phyloP scores from a whole-genome alignment of 23 red algal species.

The Gracilaria domingensis region DNA sequence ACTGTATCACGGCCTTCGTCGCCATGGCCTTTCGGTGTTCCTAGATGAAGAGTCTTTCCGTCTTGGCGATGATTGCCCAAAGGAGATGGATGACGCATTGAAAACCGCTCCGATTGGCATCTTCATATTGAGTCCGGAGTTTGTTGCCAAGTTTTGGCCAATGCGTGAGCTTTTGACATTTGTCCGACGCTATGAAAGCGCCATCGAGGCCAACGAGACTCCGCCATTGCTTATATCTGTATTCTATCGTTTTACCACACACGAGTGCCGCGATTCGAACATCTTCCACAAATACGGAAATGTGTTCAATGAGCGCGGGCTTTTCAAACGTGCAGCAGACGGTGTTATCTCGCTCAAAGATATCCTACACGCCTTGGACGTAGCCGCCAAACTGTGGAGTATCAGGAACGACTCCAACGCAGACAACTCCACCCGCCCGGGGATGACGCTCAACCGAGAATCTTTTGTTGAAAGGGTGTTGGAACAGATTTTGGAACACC shows the following conservation, averaged over 20 bases:
- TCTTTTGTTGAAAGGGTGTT: neutral
- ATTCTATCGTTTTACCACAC: neutral
- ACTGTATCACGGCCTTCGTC: neutral
- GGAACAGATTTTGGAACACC: neutral
- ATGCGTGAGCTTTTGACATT: conserved; percentile 7
- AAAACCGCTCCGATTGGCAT: neutral
- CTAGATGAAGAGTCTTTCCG: neutral
- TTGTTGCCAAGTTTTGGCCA: neutral
- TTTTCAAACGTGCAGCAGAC: neutral
- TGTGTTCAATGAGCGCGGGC: neutral
- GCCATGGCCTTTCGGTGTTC: neutral
- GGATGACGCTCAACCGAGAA: neutral
- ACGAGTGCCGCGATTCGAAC: conserved; percentile 4
- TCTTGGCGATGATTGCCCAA: neutral
- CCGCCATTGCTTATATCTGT: conserved; percentile 21
- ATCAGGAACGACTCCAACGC: neutral
- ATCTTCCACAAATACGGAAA: neutral
- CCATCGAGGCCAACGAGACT: neutral
- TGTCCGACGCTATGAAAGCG: neutral
- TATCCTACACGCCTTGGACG: neutral
- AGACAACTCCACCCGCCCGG: neutral
- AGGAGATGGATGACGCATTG: neutral
- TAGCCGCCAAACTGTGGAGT: neutral
- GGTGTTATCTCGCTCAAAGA: conserved; percentile 5
- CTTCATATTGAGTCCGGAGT: conserved; percentile 14